Evolutionary conservation across 2,329 filamentous ascomycete genomes (phyloP).

Genomic region (Aureobasidium uvarum): DNA sequence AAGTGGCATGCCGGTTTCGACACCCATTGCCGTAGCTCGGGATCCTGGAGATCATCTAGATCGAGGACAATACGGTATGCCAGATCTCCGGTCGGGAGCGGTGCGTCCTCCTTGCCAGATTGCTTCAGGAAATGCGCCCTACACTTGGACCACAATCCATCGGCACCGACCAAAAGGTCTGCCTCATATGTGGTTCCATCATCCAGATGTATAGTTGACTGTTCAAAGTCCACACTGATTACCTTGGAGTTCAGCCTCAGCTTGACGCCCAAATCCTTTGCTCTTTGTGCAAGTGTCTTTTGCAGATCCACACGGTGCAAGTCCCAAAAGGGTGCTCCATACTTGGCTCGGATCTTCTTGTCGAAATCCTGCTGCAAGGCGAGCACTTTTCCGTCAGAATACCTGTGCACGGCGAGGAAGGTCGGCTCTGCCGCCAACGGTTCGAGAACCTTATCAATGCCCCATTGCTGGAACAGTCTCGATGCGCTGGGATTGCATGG

Average conservation of each 20-base stretch:
- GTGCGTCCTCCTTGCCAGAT: constrained; percentile 44
- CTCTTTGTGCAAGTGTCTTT: constrained; percentile 52
- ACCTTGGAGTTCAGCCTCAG: constrained; percentile 53
- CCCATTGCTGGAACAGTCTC: constrained; percentile 53
- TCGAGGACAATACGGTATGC: constrained; percentile 62
- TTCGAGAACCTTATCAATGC: constrained; percentile 47
- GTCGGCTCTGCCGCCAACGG: constrained; percentile 46
- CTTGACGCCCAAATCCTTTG: constrained; percentile 53
- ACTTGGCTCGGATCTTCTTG: constrained; percentile 54
- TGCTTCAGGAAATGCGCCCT: constrained; percentile 51
- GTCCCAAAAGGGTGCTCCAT: constrained; percentile 58
- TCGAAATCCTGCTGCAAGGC: constrained; percentile 55
- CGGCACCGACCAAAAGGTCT: constrained; percentile 62
- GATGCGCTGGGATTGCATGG: constrained; percentile 42
- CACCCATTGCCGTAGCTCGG: constrained; percentile 54
- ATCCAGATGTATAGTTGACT: constrained; percentile 44
- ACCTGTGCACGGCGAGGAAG: constrained; percentile 54
- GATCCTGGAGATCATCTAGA: constrained; percentile 50
- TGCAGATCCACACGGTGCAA: constrained; percentile 64
- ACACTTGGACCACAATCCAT: constrained; percentile 63
- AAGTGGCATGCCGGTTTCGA: constrained; percentile 55
- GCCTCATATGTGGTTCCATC: constrained; percentile 45
- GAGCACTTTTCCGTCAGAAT: constrained; percentile 50
- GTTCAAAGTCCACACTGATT: constrained; percentile 49
- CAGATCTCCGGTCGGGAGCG: constrained; percentile 61